Percentiles rank a stretch among this genome's conserved stretches.
Evolutionary conservation across 306 rosid genomes (phyloP).

Genomic region (Rosa multiflora): DNA sequence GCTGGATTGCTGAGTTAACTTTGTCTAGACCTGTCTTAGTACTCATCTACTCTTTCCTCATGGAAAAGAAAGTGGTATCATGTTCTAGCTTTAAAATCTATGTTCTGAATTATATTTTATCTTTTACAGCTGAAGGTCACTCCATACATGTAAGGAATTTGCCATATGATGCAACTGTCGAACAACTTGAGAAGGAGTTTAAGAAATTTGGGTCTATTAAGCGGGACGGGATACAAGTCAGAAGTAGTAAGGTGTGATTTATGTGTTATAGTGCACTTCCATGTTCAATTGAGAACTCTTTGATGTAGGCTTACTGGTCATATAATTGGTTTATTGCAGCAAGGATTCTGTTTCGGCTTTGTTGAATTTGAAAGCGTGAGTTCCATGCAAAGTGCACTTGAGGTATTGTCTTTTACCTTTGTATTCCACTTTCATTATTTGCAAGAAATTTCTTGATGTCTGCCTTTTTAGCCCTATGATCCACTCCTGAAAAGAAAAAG

Average conservation of each 20-base stretch:
- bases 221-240: conserved; percentile 91
- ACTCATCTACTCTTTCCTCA: background rate
- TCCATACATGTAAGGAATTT: conserved; percentile 87
- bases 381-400: conserved; percentile 80
- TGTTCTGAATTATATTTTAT: background rate
- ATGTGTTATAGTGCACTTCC: background rate
- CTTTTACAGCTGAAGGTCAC: conserved; percentile 75
- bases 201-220: conserved; percentile 91
- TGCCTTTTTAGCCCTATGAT: background rate
- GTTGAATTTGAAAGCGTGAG: conserved; percentile 79
- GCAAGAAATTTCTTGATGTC: conserved; percentile 4
- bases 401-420: conserved; percentile 53
- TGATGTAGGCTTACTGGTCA: conserved; percentile 31
- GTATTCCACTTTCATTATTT: conserved; percentile 1
- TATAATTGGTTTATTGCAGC: conserved; percentile 55
- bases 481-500: background rate
- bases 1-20: conserved; percentile 6
- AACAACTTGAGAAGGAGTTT: conserved; percentile 83
- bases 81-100: background rate
- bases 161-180: conserved; percentile 86
- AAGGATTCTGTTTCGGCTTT: conserved; percentile 95
- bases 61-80: background rate
- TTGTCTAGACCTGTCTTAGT: conserved; percentile 5
- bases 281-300: conserved; percentile 18
- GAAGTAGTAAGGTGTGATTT: conserved; percentile 71